Percentiles rank a stretch among this genome's conserved stretches.
phyloP scores from a whole-genome alignment of 2,329 filamentous ascomycete species.

The Microsporum audouinii region DNA sequence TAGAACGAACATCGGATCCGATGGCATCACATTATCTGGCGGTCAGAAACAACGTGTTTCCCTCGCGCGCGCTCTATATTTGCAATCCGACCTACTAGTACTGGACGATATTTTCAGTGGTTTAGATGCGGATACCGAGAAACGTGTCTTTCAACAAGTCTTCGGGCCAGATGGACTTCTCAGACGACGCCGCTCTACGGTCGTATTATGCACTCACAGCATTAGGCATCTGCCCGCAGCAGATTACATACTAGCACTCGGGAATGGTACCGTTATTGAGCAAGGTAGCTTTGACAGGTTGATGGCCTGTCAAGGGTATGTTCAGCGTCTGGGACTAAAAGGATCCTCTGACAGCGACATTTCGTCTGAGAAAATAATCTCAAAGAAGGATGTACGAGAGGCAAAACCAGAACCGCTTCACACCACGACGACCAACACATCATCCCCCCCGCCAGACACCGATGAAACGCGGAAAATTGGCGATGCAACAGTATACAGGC shows the following conservation, averaged over 20 bases:
- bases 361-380: too few species aligned
- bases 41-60: constrained; percentile 50
- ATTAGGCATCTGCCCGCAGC: constrained; percentile 27
- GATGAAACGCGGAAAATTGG: neutral
- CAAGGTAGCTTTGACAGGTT: constrained; percentile 28
- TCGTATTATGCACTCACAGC: constrained; percentile 36
- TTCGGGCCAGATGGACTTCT: constrained; percentile 34
- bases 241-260: constrained; percentile 34
- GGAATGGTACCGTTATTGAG: constrained; percentile 22
- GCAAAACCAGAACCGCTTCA: neutral
- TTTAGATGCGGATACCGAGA: constrained; percentile 53
- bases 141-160: constrained; percentile 42
- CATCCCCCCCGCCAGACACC: constrained; percentile 7
- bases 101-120: constrained; percentile 51
- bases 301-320: constrained; percentile 18
- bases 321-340: constrained; percentile 16
- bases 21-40: constrained; percentile 49
- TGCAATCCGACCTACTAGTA: constrained; percentile 42
- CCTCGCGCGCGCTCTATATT: constrained; percentile 50
- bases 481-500: neutral
- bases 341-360: neutral
- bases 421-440: neutral
- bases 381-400: neutral
- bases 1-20: constrained; percentile 49
- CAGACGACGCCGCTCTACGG: constrained; percentile 27